A percentile compares a stretch with the other conserved stretches of the same genome.
Conservation (phyloP, 2,329 filamentous ascomycete species). For the Fusarium solani-melongenae region DNA sequence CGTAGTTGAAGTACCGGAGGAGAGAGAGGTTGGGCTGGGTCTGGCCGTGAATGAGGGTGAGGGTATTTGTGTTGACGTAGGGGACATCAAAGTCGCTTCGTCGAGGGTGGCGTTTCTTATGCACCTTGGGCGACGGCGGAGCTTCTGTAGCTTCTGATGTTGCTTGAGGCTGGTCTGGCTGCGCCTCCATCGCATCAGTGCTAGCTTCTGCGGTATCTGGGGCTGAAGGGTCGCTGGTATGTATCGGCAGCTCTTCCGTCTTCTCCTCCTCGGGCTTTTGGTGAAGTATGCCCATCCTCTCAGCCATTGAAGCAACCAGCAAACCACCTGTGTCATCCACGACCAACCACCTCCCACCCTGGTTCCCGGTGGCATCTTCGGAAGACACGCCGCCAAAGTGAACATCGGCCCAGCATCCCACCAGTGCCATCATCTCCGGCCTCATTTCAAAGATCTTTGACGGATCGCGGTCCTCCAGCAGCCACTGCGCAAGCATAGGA, state of each 20-base stretch:
- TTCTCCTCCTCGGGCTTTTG: conserved; percentile 46
- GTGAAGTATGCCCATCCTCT: conserved; percentile 86
- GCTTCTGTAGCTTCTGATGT: conserved; percentile 10
- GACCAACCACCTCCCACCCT: conserved; percentile 75
- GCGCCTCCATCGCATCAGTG: not conserved
- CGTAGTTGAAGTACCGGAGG: conserved; percentile 90
- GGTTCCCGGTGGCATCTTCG: conserved; percentile 40
- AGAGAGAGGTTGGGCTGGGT: conserved; percentile 88
- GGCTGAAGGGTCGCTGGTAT: conserved; percentile 8
- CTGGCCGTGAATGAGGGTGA: conserved; percentile 84
- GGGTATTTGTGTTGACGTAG: conserved; percentile 77
- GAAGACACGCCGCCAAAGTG: conserved; percentile 65
- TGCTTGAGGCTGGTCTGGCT: conserved; percentile 14
- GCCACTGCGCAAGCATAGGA: conserved; percentile 77
- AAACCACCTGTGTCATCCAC: conserved; percentile 90
- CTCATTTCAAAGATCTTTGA: conserved; percentile 85
- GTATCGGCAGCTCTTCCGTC: not conserved
- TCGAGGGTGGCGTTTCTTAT: conserved; percentile 43
- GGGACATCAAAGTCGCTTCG: conserved; percentile 69
- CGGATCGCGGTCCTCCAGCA: conserved; percentile 83
- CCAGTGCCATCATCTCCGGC: conserved; percentile 82
- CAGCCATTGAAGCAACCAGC: conserved; percentile 84
- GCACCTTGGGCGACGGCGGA: conserved; percentile 16
- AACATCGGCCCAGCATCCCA: conserved; percentile 91
- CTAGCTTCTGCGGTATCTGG: not conserved